Evolutionary conservation across 176 grass and related monocot genomes (phyloP).

Genomic region (Coix lacrymajobi): DNA sequence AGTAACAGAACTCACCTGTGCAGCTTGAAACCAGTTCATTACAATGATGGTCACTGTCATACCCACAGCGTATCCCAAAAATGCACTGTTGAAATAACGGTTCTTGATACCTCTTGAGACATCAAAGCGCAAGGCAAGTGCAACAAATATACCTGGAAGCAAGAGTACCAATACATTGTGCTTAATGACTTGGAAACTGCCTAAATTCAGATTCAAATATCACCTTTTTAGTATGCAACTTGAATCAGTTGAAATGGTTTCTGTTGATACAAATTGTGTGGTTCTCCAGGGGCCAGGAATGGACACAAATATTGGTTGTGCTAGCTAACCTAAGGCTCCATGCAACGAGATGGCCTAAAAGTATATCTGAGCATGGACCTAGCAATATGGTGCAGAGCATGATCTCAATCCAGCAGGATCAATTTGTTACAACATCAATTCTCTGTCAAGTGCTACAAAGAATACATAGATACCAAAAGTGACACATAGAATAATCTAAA

Average conservation of each 20-base stretch:
- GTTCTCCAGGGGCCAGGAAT: not conserved
- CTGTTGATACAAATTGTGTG: not conserved
- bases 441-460: not conserved
- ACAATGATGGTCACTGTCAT: conserved; percentile 69
- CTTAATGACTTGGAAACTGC: not conserved
- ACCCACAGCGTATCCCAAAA: conserved; percentile 68
- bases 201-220: not conserved
- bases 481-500: not conserved
- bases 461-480: not conserved
- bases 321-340: not conserved
- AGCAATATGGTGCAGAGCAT: not conserved
- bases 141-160: conserved; percentile 80
- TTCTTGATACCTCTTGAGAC: conserved; percentile 71
- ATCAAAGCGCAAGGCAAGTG: conserved; percentile 84
- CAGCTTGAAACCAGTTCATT: conserved; percentile 98
- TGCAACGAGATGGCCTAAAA: not conserved
- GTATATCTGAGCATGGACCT: not conserved
- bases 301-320: not conserved
- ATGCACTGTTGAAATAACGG: conserved; percentile 79
- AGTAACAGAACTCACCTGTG: conserved; percentile 46
- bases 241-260: not conserved
- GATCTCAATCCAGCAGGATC: not conserved
- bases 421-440: not conserved
- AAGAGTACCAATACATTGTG: not conserved
- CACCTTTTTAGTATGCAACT: not conserved